Evolutionary conservation across 805 yeast genomes (phyloP).

Genomic region (Wickerhamiella azymoides): DNA sequence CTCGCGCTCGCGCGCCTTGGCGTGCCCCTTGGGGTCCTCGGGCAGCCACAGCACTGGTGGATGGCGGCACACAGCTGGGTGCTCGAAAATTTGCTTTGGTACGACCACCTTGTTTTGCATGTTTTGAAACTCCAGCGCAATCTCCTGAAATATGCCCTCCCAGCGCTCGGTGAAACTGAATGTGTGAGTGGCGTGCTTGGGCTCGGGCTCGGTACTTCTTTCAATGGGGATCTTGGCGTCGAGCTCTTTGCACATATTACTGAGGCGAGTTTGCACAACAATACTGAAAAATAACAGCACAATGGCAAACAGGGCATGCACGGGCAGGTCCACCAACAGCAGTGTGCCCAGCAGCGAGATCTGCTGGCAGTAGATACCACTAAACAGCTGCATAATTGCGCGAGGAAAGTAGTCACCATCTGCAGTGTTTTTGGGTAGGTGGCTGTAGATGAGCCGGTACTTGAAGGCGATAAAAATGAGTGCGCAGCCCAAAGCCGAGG

Average conservation of each 20-base stretch:
- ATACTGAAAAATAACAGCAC: slow-evolving; percentile 39
- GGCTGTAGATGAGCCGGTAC: slow-evolving; percentile 46
- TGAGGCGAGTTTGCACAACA: slow-evolving; percentile 41
- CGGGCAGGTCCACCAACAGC: slow-evolving; percentile 38
- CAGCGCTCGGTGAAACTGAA: slow-evolving; percentile 9
- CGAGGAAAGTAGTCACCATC: slow-evolving; percentile 55
- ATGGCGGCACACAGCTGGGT: slow-evolving; percentile 21
- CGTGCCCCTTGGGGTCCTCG: slow-evolving; percentile 33
- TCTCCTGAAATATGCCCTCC: slow-evolving; percentile 17
- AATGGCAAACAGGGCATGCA: slow-evolving; percentile 44
- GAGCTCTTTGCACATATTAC: slow-evolving; percentile 29
- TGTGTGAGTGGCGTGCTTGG: background rate
- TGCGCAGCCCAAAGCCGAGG: slow-evolving; percentile 42
- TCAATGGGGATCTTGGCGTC: slow-evolving; percentile 29
- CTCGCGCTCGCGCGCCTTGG: slow-evolving; percentile 61
- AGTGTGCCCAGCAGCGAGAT: slow-evolving; percentile 65
- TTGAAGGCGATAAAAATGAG: slow-evolving; percentile 53
- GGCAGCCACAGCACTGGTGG: slow-evolving; percentile 32
- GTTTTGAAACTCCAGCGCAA: slow-evolving; percentile 19
- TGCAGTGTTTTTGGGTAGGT: slow-evolving; percentile 22
- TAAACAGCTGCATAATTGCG: slow-evolving; percentile 62
- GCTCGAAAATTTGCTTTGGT: slow-evolving; percentile 21
- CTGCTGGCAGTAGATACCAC: slow-evolving; percentile 74
- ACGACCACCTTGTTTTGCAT: slow-evolving; percentile 20
- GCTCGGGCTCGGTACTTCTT: slow-evolving; percentile 10